Percentiles rank a stretch among this genome's conserved stretches.
Evolutionary conservation across 352 stramenopile species (phyloP).

Genomic region (Pythium coloratum): DNA sequence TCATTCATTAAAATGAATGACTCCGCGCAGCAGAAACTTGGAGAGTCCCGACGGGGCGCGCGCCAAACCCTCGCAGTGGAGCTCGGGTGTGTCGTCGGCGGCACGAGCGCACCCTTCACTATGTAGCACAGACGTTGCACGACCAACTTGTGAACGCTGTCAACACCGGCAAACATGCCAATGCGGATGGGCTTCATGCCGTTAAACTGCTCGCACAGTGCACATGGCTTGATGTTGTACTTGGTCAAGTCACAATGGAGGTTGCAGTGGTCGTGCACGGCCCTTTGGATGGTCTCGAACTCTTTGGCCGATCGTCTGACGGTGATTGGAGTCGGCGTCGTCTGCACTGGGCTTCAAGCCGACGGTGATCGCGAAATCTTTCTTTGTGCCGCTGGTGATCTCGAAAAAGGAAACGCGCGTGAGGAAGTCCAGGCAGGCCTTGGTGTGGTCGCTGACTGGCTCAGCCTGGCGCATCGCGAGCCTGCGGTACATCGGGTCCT

Average conservation of each 20-base stretch:
- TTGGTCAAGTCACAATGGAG: neutral
- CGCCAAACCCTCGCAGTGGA: constrained; percentile 13
- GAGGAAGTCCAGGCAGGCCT: constrained; percentile 13
- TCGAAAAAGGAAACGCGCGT: neutral
- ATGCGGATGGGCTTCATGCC: neutral
- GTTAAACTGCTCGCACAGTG: constrained; percentile 16
- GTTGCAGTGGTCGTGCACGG: constrained; percentile 4
- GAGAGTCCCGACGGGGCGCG: constrained; percentile 1
- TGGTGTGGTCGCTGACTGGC: neutral
- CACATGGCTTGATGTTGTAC: neutral
- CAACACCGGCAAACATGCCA: neutral
- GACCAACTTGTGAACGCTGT: constrained; percentile 13
- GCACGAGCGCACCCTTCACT: neutral
- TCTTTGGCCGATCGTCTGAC: neutral
- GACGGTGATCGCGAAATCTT: constrained; percentile 6
- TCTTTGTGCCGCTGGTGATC: constrained; percentile 12
- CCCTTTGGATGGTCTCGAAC: neutral
- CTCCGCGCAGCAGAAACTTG: constrained; percentile 14
- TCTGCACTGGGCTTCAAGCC: neutral
- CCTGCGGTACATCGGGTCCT: neutral
- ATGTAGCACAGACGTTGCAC: constrained; percentile 1
- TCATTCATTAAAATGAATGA: no score
- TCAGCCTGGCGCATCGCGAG: neutral
- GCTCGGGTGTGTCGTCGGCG: neutral
- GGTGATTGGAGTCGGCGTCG: neutral